Evolutionary conservation across 257 asterid genomes (phyloP), one percentile per base, ranked within the genome.

Genomic region (Catharanthus roseus): DNA sequence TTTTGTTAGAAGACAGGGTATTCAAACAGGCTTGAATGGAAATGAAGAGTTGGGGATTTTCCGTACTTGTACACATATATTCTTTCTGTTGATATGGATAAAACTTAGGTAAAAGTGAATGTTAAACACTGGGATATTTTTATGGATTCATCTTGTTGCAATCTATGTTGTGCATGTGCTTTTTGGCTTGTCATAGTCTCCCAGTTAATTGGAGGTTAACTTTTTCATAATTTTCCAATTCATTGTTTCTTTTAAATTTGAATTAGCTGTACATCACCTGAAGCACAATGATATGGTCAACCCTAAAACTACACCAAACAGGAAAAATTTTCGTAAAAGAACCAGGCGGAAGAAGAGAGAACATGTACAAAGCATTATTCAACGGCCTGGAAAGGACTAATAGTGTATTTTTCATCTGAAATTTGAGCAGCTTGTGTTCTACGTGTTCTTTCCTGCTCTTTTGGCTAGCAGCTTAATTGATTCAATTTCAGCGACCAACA

Each of bases 401-500:
- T 42, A 49, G 63, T 19, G 55, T 0, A 34, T 33, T 56, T 72
- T 18, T 44, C 5, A 45, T 65, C 41, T 78, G 55, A 21, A 69
- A 21, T 68, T 47, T 62, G 64, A 34, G 70, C 82, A 82, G 86
- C 80, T 82, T 54, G 84, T 82, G 70, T 82, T 64, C 74, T 79
- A 77, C 62, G 49, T 82, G 60, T 79, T 82, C 78, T 77, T 75
- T 68, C 84, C 86, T 39, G 70, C 84, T 42, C 75, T 82, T 34
- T 66, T 80, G 73, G 80, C 79, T 26, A 51, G 86, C 79, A 74
- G 82, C 75, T 74, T 82, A 47, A 72, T 78, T 64, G 74, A 75
- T 42, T 76, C 86, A 23, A 76, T 78, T 24, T 70, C 84, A n/a
- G 79, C 72, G n/a, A 71, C 61, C 56, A 77, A 71, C 72, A 23